These are phyloP conservation scores for Cladobotryum mycophilum DNA, from an alignment of 2,329 filamentous ascomycete genomes.

Conservation along the genomic window DNA sequence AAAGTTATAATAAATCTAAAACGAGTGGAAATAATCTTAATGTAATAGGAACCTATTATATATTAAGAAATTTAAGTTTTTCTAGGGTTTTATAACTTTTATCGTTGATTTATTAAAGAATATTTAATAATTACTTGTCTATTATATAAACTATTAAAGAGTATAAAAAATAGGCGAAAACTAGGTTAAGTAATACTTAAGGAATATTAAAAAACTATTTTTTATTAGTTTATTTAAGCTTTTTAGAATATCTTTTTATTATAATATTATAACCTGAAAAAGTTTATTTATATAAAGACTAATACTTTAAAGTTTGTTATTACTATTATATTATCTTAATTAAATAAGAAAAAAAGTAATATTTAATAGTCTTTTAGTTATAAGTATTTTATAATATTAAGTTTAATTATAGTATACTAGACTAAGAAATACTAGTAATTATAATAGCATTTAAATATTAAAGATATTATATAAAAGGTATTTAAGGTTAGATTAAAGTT, in stretches of 20 bases:
- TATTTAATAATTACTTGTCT: neutral
- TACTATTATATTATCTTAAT: neutral
- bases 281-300: neutral
- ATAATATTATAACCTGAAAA: neutral
- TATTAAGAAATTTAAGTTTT: no score
- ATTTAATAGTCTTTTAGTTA: neutral
- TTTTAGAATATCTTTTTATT: no score
- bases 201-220: no score
- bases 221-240: no score
- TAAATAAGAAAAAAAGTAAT: neutral
- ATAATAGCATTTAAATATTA: neutral
- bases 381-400: neutral
- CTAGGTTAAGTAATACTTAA: no score
- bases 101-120: no score
- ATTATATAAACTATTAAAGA: no score
- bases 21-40: no score
- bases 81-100: no score
- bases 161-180: no score
- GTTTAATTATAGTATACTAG: neutral
- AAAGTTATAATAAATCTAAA: no score
- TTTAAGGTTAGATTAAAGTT: neutral
- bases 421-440: neutral
- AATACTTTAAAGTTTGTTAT: neutral
- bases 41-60: no score
- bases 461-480: neutral